Conservation (phyloP, 371 early-diverging fungal genomes). For the Fennellomyces sp. region DNA sequence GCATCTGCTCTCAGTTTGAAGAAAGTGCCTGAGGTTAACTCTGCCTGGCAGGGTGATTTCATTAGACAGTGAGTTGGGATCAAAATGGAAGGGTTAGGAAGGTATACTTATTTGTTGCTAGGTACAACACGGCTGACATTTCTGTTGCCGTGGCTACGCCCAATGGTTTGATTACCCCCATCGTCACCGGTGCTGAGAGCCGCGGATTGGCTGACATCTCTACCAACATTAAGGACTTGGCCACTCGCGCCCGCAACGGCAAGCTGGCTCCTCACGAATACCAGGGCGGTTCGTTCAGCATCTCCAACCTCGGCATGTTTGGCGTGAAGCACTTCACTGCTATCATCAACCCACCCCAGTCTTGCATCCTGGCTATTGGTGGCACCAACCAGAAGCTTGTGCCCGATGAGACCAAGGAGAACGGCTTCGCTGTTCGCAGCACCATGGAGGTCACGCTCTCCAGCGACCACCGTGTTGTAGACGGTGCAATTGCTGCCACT, state of each 20-base stretch:
- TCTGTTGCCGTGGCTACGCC: constrained; percentile 96
- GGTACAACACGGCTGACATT: constrained; percentile 91
- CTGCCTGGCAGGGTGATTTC: constrained; percentile 92
- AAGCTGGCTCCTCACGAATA: constrained; percentile 95
- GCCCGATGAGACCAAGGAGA: constrained; percentile 64
- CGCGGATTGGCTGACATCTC: constrained; percentile 91
- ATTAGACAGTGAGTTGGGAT: constrained; percentile 79
- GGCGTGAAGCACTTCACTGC: constrained; percentile 95
- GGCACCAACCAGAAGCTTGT: constrained; percentile 84
- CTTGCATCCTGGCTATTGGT: constrained; percentile 95
- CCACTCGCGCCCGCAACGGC: constrained; percentile 83
- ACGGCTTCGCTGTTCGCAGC: constrained; percentile 66
- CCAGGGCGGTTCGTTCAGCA: constrained; percentile 96
- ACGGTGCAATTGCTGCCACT: constrained; percentile 94
- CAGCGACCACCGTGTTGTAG: constrained; percentile 96
- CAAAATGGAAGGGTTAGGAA: background rate
- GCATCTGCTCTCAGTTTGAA: constrained; percentile 90
- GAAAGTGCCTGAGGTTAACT: constrained; percentile 96
- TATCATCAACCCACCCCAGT: constrained; percentile 97
- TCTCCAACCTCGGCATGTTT: constrained; percentile 98
- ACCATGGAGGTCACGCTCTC: constrained; percentile 91
- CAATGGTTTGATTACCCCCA: constrained; percentile 96
- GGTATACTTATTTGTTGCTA: constrained; percentile 19
- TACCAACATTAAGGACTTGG: constrained; percentile 83
- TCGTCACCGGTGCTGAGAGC: constrained; percentile 81